These are phyloP conservation scores for Isoetes taiwanensis DNA, from an alignment of 75 land plant species.

Conservation along the genomic window DNA sequence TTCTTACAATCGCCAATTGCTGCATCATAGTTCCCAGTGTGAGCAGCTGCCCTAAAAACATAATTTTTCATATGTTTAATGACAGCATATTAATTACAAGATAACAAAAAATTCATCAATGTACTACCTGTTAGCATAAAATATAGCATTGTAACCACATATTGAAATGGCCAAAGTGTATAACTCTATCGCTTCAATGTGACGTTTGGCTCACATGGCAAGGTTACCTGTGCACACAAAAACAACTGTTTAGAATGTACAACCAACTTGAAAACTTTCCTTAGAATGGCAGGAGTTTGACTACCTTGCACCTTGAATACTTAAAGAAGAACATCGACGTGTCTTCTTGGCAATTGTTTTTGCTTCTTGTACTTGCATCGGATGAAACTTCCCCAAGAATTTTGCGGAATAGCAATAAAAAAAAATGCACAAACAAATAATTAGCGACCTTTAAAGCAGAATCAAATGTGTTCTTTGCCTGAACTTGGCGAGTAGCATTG, in stretches of 20 bases:
- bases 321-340: too few species aligned
- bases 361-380: too few species aligned
- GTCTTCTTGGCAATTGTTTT: too few species aligned
- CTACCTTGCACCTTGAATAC: conserved; percentile 27
- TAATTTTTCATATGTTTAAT: background rate
- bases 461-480: too few species aligned
- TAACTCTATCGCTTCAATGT: conserved; percentile 17
- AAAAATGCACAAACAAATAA: too few species aligned
- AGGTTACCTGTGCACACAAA: conserved; percentile 8
- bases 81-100: too few species aligned
- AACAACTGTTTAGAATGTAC: background rate
- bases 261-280: background rate
- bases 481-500: too few species aligned
- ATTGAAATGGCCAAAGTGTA: conserved; percentile 23
- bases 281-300: too few species aligned
- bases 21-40: conserved; percentile 44
- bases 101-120: too few species aligned
- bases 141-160: conserved; percentile 20
- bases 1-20: conserved; percentile 62
- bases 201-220: conserved; percentile 14
- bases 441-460: too few species aligned
- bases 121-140: conserved; percentile 28
- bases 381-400: too few species aligned
- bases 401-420: too few species aligned
- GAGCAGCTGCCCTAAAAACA: conserved; percentile 83